A percentile compares a stretch with the other conserved stretches of the same genome.
phyloP scores from a whole-genome alignment of 2,329 filamentous ascomycete species.

The Microcera coccophila region DNA sequence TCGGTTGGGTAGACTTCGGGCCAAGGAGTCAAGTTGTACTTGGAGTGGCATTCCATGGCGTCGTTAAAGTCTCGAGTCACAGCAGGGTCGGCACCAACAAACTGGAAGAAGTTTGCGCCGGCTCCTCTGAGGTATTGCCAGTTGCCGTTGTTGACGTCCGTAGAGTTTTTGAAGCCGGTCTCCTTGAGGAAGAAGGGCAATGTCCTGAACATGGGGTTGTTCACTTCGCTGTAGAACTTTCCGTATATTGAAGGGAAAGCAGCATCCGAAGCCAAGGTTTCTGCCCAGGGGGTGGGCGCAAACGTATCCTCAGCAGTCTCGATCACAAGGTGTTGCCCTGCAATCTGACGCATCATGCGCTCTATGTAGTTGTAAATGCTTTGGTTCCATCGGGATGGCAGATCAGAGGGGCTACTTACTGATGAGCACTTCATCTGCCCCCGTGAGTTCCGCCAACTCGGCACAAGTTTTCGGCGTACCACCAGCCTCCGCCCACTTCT shows the following conservation, averaged over 20 bases:
- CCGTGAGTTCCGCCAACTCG: constrained; percentile 32
- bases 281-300: constrained; percentile 32
- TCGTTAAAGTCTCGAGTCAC: constrained; percentile 33
- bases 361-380: constrained; percentile 12
- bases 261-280: constrained; percentile 26
- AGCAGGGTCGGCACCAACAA: constrained; percentile 27
- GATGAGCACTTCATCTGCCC: constrained; percentile 32
- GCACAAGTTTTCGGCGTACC: constrained; percentile 27
- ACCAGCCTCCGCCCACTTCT: constrained; percentile 32
- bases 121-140: constrained; percentile 31
- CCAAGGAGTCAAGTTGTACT: constrained; percentile 37
- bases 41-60: constrained; percentile 37
- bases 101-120: constrained; percentile 29
- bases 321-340: constrained; percentile 33
- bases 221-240: constrained; percentile 32
- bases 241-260: constrained; percentile 32
- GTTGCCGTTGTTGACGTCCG: constrained; percentile 29
- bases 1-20: constrained; percentile 33
- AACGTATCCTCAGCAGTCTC: constrained; percentile 35
- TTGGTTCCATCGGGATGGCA: neutral
- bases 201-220: constrained; percentile 28
- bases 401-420: constrained; percentile 16
- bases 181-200: constrained; percentile 32
- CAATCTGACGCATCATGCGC: constrained; percentile 34
- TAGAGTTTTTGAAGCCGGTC: constrained; percentile 33